Evolutionary conservation across 768 basidiomycete genomes (phyloP).

Genomic region (Termitomyces sp.): DNA sequence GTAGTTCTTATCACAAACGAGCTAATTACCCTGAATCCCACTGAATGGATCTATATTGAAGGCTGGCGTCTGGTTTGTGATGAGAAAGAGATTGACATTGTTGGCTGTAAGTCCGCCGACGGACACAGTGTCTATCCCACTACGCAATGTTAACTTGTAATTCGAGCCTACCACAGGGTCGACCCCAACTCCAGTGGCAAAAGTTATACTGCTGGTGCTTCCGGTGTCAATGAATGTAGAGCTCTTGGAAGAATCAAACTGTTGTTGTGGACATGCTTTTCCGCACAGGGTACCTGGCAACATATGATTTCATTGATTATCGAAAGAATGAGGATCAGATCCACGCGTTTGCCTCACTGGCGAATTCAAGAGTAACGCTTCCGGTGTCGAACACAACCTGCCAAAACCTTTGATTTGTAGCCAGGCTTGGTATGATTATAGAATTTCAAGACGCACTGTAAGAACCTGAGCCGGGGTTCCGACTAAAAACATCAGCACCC

Average conservation of each 20-base stretch:
- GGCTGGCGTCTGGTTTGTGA: constrained; percentile 50
- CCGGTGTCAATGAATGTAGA: constrained; percentile 50
- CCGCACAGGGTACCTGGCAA: constrained; percentile 45
- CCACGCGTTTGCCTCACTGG: constrained; percentile 31
- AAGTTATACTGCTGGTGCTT: constrained; percentile 43
- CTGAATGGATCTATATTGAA: constrained; percentile 57
- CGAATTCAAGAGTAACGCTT: constrained; percentile 46
- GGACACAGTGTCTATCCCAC: constrained; percentile 46
- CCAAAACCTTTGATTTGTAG: not conserved
- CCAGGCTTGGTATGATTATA: not conserved
- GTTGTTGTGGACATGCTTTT: constrained; percentile 39
- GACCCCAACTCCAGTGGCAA: constrained; percentile 54
- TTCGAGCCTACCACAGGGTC: constrained; percentile 50
- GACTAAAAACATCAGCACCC: constrained; percentile 27
- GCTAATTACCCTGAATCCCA: constrained; percentile 46
- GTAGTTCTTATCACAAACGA: not conserved
- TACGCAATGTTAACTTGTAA: constrained; percentile 45
- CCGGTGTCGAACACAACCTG: constrained; percentile 64
- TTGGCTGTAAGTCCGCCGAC: constrained; percentile 43
- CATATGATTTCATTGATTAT: not conserved
- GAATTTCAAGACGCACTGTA: constrained; percentile 27
- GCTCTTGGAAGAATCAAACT: constrained; percentile 48
- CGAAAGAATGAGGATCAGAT: not conserved
- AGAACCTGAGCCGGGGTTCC: constrained; percentile 53
- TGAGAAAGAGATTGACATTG: constrained; percentile 43